Conservation (phyloP, 768 basidiomycete species). For the Suillus americanus region DNA sequence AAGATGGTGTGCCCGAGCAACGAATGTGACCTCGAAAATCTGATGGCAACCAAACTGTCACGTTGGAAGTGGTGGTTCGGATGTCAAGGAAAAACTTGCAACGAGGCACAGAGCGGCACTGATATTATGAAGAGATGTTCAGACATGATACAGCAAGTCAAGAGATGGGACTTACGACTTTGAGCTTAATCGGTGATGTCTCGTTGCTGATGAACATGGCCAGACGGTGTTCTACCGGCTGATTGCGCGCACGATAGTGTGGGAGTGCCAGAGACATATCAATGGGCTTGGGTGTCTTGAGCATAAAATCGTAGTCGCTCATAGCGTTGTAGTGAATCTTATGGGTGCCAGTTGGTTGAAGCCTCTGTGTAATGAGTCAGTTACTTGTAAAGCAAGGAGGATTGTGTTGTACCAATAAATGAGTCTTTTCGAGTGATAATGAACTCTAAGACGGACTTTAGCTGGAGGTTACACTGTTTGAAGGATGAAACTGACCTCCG, state of each 20-base stretch:
- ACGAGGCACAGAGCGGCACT: slow-evolving; percentile 59
- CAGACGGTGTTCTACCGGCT: slow-evolving; percentile 71
- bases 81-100: slow-evolving; percentile 65
- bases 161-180: slow-evolving; percentile 56
- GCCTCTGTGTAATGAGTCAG: slow-evolving; percentile 20
- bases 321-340: slow-evolving; percentile 64
- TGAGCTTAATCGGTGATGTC: slow-evolving; percentile 58
- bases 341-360: slow-evolving; percentile 46
- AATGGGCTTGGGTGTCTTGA: slow-evolving; percentile 49
- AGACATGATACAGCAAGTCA: slow-evolving; percentile 11
- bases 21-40: slow-evolving; percentile 74
- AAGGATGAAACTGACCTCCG: slow-evolving; percentile 24
- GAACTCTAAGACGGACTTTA: slow-evolving; percentile 24
- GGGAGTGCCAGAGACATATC: slow-evolving; percentile 72
- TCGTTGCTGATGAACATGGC: slow-evolving; percentile 63
- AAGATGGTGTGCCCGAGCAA: slow-evolving; percentile 48
- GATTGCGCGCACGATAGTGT: slow-evolving; percentile 74
- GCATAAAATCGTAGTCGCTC: slow-evolving; percentile 69
- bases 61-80: slow-evolving; percentile 61
- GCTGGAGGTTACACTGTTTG: background rate
- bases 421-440: slow-evolving; percentile 18
- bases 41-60: slow-evolving; percentile 77
- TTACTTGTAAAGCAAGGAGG: background rate
- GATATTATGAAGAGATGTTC: slow-evolving; percentile 4
- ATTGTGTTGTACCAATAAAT: slow-evolving; percentile 15